Evolutionary conservation across 2,329 filamentous ascomycete genomes (phyloP).

Genomic region (Aspergillus hortae): DNA sequence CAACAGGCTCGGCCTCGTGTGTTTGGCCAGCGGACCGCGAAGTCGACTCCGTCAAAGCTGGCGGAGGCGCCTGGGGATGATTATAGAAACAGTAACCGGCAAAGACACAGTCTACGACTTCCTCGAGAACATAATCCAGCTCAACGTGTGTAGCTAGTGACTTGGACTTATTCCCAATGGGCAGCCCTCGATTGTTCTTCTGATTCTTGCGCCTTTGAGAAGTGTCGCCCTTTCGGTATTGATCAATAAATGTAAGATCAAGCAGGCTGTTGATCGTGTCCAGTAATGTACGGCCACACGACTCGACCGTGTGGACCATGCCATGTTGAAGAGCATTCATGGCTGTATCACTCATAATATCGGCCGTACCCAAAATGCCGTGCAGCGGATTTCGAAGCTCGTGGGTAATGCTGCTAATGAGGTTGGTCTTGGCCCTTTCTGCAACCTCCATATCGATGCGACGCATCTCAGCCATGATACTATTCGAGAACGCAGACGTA

Average conservation of each 20-base stretch:
- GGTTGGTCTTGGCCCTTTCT: conserved; percentile 30
- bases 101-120: conserved; percentile 18
- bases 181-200: neutral
- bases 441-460: conserved; percentile 28
- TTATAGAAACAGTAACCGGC: conserved; percentile 10
- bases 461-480: conserved; percentile 31
- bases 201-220: neutral
- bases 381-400: conserved; percentile 36
- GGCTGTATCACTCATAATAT: conserved; percentile 29
- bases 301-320: conserved; percentile 35
- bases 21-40: neutral
- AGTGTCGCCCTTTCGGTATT: conserved; percentile 7
- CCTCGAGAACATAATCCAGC: conserved; percentile 13
- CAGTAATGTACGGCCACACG: conserved; percentile 40
- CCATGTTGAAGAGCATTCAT: conserved; percentile 25
- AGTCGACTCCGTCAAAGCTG: conserved; percentile 1
- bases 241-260: conserved; percentile 29
- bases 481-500: conserved; percentile 29
- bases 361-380: conserved; percentile 32
- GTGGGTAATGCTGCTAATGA: conserved; percentile 33
- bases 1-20: neutral
- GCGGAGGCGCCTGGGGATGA: neutral
- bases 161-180: neutral
- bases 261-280: conserved; percentile 41
- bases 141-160: conserved; percentile 8